Percentiles rank a stretch among this genome's conserved stretches.
phyloP scores from a whole-genome alignment of 208 protist species.

The Phytomonas sp. region DNA sequence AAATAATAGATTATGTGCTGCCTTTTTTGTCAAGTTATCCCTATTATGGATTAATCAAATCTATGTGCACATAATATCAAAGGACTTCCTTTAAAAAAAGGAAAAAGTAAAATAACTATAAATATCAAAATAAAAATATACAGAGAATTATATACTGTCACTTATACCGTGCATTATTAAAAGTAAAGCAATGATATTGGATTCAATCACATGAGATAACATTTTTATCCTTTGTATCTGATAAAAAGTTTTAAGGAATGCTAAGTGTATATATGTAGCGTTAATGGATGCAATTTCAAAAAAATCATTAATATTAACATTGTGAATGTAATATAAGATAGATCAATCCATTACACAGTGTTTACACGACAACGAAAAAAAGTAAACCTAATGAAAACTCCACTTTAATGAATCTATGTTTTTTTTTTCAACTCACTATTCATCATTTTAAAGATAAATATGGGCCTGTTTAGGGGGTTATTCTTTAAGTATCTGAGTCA shows the following conservation, averaged over 20 bases:
- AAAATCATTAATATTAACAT: not conserved
- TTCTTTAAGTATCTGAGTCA: not conserved
- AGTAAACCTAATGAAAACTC: not conserved
- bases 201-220: not conserved
- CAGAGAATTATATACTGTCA: not conserved
- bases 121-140: not conserved
- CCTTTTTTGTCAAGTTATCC: not conserved
- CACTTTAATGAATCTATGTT: not conserved
- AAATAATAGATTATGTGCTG: not conserved
- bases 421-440: not conserved
- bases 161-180: not conserved
- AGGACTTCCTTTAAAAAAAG: not conserved
- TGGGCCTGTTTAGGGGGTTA: not conserved
- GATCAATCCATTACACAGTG: not conserved
- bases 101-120: not conserved
- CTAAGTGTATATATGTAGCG: not conserved
- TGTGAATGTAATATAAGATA: not conserved
- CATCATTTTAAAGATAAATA: not conserved
- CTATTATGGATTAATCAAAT: not conserved
- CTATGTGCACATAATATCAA: conserved; percentile 1
- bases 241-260: not conserved
- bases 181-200: not conserved
- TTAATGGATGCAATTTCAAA: not conserved
- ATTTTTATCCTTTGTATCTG: not conserved
- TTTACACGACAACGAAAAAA: not conserved